Evolutionary conservation across 208 protist genomes (phyloP).

Genomic region (Tritrichomonas foetus): DNA sequence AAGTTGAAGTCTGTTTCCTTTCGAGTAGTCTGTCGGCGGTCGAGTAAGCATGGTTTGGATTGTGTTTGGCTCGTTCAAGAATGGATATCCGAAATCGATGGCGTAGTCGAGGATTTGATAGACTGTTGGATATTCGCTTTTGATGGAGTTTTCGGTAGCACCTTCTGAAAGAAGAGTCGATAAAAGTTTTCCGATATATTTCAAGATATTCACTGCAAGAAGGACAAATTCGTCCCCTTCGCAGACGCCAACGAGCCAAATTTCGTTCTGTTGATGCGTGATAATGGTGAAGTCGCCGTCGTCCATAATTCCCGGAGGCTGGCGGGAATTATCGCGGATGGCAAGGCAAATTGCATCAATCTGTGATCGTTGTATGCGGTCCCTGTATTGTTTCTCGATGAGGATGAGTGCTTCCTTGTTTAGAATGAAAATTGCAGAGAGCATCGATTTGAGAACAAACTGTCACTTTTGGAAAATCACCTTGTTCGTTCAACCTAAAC

Average conservation of each 20-base stretch:
- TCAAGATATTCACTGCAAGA: background rate
- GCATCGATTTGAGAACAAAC: too few relatives aligned
- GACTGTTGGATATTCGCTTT: background rate
- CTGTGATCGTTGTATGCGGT: background rate
- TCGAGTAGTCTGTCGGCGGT: background rate
- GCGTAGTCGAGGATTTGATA: constrained; percentile 1
- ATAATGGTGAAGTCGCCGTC: background rate
- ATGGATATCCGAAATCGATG: constrained; percentile 23
- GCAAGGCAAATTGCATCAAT: background rate
- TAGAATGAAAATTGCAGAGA: constrained; percentile 15
- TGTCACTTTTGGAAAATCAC: too few relatives aligned
- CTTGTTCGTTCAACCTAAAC: too few relatives aligned
- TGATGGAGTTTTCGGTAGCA: background rate
- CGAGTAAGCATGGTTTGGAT: background rate
- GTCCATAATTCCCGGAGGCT: background rate
- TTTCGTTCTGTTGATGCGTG: background rate
- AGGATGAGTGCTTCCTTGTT: constrained; percentile 30
- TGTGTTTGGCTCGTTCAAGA: background rate
- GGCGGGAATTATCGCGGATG: background rate
- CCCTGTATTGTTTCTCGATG: constrained; percentile 16
- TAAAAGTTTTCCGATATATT: background rate
- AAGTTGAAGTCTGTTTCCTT: background rate
- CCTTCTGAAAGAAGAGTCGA: background rate
- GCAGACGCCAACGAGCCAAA: constrained; percentile 21
- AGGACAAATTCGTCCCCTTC: constrained; percentile 3